Evolutionary conservation across 179 eudicot genomes (phyloP), one percentile per base, ranked within the genome.

Genomic region (Silene noctiflora): DNA sequence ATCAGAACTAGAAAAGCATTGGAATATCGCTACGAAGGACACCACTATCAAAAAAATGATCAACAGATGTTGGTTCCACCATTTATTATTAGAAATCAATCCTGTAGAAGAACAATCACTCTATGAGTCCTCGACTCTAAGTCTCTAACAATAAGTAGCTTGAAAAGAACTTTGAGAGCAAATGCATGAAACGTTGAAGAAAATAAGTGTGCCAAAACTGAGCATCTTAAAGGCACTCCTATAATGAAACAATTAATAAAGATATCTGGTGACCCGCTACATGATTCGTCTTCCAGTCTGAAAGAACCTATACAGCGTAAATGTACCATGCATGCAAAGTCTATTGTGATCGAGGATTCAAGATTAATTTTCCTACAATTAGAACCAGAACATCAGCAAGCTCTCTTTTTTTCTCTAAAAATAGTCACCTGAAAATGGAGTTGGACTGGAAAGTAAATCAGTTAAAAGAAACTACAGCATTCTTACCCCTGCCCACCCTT

Each of bases 1-100:
- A 84, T 88, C 94, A 72, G 92, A 82, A 20, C 91, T 87, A 2
- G 85, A 76, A 81, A 90, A 85, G 80, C 92, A 91, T 85, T 90
- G 97, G 42, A 86, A 75, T 39, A 84, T 65, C 53, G 83, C 89
- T 74, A 88, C 82, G 71, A 75, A 87, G 79, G 85, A 82, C 51
- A 84, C 81, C 74, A 83, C 8, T 59, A 84, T 69, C 67, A 88
- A 39, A 75, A 88, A 91, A 33, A 84, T 60, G 73, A 87, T 62
- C 70, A 91, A 76, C 69, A 89, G 55, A 75, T 71, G 75, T 35
- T 80, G 73, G 78, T 85, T 85, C 90, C 88, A 91, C 71, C 74
- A 72, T 71, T 80, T 75, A 70, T 76, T 78, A 31, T 69, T 61
- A 39, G 78, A 73, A 82, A 78, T 72, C 31, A 80, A 75, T 74